These are phyloP conservation scores for Stagonosporopsis tanaceti DNA, from an alignment of 2,329 filamentous ascomycete genomes.

Conservation along the genomic window DNA sequence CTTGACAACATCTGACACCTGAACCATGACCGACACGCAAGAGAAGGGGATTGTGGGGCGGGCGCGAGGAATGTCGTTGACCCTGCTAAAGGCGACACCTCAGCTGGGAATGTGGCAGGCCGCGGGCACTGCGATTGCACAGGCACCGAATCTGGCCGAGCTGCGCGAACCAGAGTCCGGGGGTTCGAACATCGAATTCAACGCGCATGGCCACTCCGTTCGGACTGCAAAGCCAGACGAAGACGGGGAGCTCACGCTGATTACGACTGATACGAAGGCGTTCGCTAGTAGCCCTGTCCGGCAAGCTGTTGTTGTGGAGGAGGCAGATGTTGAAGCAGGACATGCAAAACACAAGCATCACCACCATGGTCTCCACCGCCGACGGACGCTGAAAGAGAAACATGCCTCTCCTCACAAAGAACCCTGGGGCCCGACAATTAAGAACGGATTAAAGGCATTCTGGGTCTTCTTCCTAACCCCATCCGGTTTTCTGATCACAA, in stretches of 20 bases:
- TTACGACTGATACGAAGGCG: constrained; percentile 19
- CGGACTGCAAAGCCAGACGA: constrained; percentile 26
- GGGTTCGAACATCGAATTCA: constrained; percentile 31
- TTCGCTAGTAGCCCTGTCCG: background rate
- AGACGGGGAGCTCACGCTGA: constrained; percentile 16
- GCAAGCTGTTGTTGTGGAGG: background rate
- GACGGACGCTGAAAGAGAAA: constrained; percentile 40
- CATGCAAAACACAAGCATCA: constrained; percentile 2
- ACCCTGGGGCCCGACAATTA: constrained; percentile 65
- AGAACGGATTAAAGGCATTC: constrained; percentile 66
- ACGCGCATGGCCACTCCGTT: constrained; percentile 25
- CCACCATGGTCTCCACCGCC: background rate
- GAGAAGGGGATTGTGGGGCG: constrained; percentile 23
- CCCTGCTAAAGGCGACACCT: constrained; percentile 44
- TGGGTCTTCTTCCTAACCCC: constrained; percentile 78
- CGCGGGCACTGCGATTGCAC: constrained; percentile 49
- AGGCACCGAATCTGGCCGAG: constrained; percentile 53
- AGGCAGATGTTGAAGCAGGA: constrained; percentile 2
- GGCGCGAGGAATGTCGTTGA: constrained; percentile 40
- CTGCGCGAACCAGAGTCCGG: constrained; percentile 35
- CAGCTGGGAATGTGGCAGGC: constrained; percentile 55
- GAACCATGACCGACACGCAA: constrained; percentile 18
- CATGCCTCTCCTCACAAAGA: constrained; percentile 29
- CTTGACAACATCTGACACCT: background rate
- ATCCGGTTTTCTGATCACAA: constrained; percentile 75